phyloP scores from a whole-genome alignment of 1,139 yeast genomes.

The Nakaseomyces delphensis region DNA sequence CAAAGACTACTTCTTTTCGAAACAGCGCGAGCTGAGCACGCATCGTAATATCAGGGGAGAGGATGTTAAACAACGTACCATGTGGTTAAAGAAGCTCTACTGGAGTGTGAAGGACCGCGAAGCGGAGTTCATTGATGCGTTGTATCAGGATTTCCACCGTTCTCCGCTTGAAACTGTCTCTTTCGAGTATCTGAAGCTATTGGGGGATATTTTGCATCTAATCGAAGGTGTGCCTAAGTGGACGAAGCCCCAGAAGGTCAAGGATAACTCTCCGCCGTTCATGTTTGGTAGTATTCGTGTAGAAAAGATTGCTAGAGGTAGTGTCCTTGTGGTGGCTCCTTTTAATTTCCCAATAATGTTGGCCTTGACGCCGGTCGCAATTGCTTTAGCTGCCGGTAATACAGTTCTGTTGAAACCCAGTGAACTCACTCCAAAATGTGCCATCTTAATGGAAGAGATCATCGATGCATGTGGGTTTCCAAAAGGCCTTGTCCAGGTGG shows the following conservation, averaged over 20 bases:
- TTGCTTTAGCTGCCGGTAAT: conserved; percentile 86
- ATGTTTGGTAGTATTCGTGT: conserved; percentile 42
- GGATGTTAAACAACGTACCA: conserved; percentile 48
- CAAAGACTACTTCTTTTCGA: conserved; percentile 15
- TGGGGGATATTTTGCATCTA: conserved; percentile 51
- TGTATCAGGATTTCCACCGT: conserved; percentile 59
- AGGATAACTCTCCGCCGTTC: conserved; percentile 40
- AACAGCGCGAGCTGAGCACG: conserved; percentile 16
- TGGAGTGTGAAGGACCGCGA: conserved; percentile 55
- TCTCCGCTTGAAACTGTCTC: conserved; percentile 50
- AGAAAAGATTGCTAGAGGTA: conserved; percentile 67
- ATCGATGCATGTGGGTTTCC: conserved; percentile 48
- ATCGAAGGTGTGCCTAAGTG: conserved; percentile 55
- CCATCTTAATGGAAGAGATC: conserved; percentile 48
- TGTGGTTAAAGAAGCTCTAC: conserved; percentile 61
- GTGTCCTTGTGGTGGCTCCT: conserved; percentile 68
- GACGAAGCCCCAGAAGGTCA: conserved; percentile 46
- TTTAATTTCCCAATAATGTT: conserved; percentile 78
- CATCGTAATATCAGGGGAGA: conserved; percentile 24
- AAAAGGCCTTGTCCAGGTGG: conserved; percentile 46
- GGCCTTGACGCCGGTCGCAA: conserved; percentile 57
- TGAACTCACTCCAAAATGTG: conserved; percentile 61
- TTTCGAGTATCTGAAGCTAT: conserved; percentile 46
- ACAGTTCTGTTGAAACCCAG: conserved; percentile 73
- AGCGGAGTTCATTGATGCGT: conserved; percentile 48